Conservation (phyloP, 2,329 filamentous ascomycete genomes). For the Domatiomyces catenatus region DNA sequence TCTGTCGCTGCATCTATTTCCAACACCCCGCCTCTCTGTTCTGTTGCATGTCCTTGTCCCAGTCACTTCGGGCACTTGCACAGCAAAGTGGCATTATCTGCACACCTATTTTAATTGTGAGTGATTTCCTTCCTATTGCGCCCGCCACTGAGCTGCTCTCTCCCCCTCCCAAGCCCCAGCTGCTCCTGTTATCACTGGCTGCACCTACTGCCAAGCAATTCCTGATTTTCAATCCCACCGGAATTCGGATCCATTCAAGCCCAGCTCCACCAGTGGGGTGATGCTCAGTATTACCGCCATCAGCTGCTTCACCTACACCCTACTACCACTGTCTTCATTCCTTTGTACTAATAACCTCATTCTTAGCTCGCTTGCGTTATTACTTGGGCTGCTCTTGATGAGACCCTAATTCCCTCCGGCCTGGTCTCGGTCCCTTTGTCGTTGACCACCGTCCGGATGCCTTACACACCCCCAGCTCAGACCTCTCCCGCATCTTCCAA, state of each 20-base stretch:
- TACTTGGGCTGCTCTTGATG: constrained; percentile 14
- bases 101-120: background rate
- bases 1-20: constrained; percentile 2
- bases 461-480: constrained; percentile 37
- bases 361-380: constrained; percentile 11
- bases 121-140: constrained; percentile 1
- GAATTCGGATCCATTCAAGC: background rate
- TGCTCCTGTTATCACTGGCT: background rate
- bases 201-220: background rate
- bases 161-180: background rate
- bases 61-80: background rate
- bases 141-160: background rate
- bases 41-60: background rate
- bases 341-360: constrained; percentile 9
- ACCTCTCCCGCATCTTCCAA: constrained; percentile 44
- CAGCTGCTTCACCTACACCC: constrained; percentile 1
- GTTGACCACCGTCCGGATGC: constrained; percentile 27
- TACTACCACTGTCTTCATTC: constrained; percentile 7
- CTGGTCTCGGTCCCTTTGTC: constrained; percentile 8
- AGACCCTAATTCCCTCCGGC: constrained; percentile 11
- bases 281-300: constrained; percentile 1
- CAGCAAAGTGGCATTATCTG: constrained; percentile 1
- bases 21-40: background rate
- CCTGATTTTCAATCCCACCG: background rate
- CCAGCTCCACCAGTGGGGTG: background rate